phyloP scores from a whole-genome alignment of 192 early-diverging fungal species.

The Jimgerdemannia flammicorona region DNA sequence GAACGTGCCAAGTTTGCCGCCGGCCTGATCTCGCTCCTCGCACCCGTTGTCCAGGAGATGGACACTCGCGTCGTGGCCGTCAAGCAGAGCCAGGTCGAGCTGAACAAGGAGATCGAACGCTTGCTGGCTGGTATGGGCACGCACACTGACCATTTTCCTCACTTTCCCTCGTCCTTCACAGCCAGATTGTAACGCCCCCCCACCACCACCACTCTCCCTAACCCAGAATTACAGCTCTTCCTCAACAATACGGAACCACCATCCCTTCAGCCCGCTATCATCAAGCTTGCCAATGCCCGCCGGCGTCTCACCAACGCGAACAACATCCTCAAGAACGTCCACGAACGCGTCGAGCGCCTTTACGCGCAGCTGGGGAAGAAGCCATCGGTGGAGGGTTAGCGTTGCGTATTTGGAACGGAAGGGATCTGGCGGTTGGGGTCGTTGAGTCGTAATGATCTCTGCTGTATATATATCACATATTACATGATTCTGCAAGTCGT shows the following conservation, averaged over 20 bases:
- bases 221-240: constrained; percentile 49
- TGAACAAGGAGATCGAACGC: constrained; percentile 55
- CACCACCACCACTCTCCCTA: constrained; percentile 2
- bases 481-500: no score
- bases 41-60: constrained; percentile 47
- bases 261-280: constrained; percentile 41
- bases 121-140: constrained; percentile 42
- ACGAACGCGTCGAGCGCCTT: constrained; percentile 40
- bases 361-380: constrained; percentile 27
- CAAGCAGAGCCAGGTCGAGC: constrained; percentile 47
- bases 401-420: no score
- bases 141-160: background rate
- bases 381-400: no score
- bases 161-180: background rate
- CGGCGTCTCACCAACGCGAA: constrained; percentile 42
- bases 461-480: no score
- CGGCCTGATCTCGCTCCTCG: constrained; percentile 39
- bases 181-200: background rate
- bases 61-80: constrained; percentile 45
- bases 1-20: constrained; percentile 1
- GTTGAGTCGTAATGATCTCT: no score
- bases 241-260: constrained; percentile 43
- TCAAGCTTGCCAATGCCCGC: constrained; percentile 43
- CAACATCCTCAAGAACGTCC: constrained; percentile 38
- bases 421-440: no score